Percentiles rank a stretch among this genome's conserved stretches.
These are phyloP conservation scores for Cyclotella cryptica DNA, from an alignment of 108 stramenopile genomes.

Conservation along the genomic window DNA sequence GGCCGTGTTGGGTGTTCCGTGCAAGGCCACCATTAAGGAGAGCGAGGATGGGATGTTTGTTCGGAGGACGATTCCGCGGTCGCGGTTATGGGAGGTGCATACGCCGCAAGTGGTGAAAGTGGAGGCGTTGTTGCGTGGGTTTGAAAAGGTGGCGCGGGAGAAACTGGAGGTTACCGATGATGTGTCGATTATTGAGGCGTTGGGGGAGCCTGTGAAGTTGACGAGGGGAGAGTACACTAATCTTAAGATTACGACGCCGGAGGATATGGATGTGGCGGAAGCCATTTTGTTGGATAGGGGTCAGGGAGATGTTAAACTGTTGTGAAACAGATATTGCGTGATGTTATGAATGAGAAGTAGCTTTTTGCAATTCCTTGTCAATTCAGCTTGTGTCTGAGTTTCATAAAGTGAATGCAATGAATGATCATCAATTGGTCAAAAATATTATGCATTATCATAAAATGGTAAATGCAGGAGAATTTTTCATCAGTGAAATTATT, in stretches of 20 bases:
- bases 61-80: slow-evolving; percentile 80
- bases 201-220: slow-evolving; percentile 92
- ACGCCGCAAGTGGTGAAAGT: slow-evolving; percentile 91
- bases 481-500: too few species aligned
- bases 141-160: slow-evolving; percentile 81
- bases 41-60: slow-evolving; percentile 82
- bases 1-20: slow-evolving; percentile 94
- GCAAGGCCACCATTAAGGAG: slow-evolving; percentile 97
- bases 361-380: too few species aligned
- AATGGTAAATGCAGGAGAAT: too few species aligned
- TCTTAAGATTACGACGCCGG: slow-evolving; percentile 96
- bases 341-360: too few species aligned
- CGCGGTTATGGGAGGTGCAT: slow-evolving; percentile 94
- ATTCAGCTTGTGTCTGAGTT: too few species aligned
- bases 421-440: too few species aligned
- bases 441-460: too few species aligned
- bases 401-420: too few species aligned
- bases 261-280: slow-evolving; percentile 93
- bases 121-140: slow-evolving; percentile 79
- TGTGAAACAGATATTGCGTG: background rate
- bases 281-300: slow-evolving; percentile 80
- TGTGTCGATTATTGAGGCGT: slow-evolving; percentile 93
- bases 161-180: slow-evolving; percentile 94
- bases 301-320: slow-evolving; percentile 29
- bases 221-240: slow-evolving; percentile 96